Evolutionary conservation across 371 early-diverging fungal species (phyloP), one percentile per base, ranked within the genome.

Genomic region (Nosema muscidifuracis): DNA sequence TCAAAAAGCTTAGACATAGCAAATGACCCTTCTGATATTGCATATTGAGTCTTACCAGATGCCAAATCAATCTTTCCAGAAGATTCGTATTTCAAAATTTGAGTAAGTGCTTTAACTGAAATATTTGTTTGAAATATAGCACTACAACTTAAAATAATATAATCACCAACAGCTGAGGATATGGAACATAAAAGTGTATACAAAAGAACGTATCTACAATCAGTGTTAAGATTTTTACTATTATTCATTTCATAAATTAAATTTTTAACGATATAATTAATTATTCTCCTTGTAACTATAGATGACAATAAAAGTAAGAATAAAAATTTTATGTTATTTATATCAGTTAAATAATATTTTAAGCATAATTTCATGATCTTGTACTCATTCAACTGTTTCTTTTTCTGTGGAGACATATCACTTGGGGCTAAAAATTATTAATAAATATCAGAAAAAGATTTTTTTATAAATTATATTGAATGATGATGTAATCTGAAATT

Each of bases 1-100:
- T 56, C 42, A 20, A 55, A 34, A 7, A 67, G n/a, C 56, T 67
- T 67, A 20, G 40, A 31, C 67, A 67, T 51, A 10, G 56, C 67
- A 1, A 16, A 2, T 18, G 57, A 51, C 10, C 67, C 67, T n/a
- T 53, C 31, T 7, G 34, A 36, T 12, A 67, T 67, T 16, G 38
- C 34, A 56, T 31, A 67, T 42, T 67, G 67, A 20, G 43, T 42
- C 34, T 57, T 67, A 31, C 67, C 67, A 55, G 7, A 15, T 7
- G 50, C 4, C 30, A 65, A 30, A 26, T 65, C 65, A 10, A 65
- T 47, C 22, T 15, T 30, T 7, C 36, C 40, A 3, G n/a, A 2
- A 3, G 36, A 7, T 18, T 62, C 62, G 12, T 33, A 13, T 13
- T 62, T 40, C 30, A 62, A 24, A 20, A 62, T 62, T 4, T 62